Evolutionary conservation across 2,329 filamentous ascomycete genomes (phyloP).

Genomic region (Diaporthe batatas): DNA sequence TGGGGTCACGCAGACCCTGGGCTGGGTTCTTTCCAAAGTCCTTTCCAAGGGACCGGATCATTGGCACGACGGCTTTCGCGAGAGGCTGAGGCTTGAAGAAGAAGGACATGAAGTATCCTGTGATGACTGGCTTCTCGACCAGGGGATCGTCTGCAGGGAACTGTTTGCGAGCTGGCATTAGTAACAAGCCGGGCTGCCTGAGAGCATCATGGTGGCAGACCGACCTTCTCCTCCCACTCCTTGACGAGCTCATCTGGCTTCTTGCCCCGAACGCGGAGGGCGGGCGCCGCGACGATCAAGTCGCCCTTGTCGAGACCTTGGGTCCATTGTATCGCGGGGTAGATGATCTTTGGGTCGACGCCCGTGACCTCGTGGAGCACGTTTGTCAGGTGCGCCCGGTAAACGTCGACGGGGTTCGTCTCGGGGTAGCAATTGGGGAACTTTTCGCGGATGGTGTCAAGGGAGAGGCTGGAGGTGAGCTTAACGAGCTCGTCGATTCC

Average conservation of each 20-base stretch:
- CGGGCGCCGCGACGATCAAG: slow-evolving; percentile 81
- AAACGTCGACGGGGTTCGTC: slow-evolving; percentile 83
- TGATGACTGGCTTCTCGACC: slow-evolving; percentile 76
- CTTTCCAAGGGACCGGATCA: slow-evolving; percentile 72
- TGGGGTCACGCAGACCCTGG: slow-evolving; percentile 71
- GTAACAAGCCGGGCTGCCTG: neutral
- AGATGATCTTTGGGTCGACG: slow-evolving; percentile 78
- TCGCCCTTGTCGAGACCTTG: slow-evolving; percentile 85
- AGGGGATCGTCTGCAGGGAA: slow-evolving; percentile 79
- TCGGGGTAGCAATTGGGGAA: slow-evolving; percentile 74
- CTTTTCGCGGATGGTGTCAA: slow-evolving; percentile 53
- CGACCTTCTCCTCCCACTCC: slow-evolving; percentile 73
- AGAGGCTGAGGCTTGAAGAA: slow-evolving; percentile 82
- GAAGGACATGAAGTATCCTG: slow-evolving; percentile 81
- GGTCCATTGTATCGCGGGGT: slow-evolving; percentile 83
- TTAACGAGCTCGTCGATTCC: slow-evolving; percentile 51
- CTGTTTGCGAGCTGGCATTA: slow-evolving; percentile 53
- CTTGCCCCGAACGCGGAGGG: slow-evolving; percentile 81
- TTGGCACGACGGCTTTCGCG: slow-evolving; percentile 74
- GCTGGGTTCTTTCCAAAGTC: slow-evolving; percentile 75
- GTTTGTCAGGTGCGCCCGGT: slow-evolving; percentile 81
- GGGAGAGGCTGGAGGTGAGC: slow-evolving; percentile 53
- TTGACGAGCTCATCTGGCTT: slow-evolving; percentile 73
- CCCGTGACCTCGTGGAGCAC: slow-evolving; percentile 77
- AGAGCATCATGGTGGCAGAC: slow-evolving; percentile 2